Base-by-base conservation (phyloP, 2,329 filamentous ascomycete species). In the Nemania diffusa region DNA sequence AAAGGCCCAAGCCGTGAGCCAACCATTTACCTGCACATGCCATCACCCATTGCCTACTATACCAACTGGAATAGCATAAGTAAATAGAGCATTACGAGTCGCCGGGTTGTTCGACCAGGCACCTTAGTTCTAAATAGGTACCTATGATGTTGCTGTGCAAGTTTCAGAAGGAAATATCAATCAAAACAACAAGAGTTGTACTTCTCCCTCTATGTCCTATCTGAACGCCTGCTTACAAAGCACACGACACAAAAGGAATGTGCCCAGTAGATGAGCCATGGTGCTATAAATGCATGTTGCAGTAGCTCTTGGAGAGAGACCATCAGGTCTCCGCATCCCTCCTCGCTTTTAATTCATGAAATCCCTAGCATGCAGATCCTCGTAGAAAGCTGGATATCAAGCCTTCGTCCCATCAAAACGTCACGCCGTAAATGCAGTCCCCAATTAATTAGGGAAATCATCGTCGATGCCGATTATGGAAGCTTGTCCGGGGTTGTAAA, bases 171-270 rank as follows among this genome's bases (percentile, higher is more conserved):
- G 60, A 40, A 69, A 65, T 69, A 62, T 72, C 66, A 72, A 74
- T 72, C 71, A 69, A 70, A 72, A 72, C 62, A 62, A 65, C 62
- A 62, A 68, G 70, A 59, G 73, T 68, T 73, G 71, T 65, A 72
- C 70, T 53, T 70, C 34, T 73, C 69, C 75, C 73, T 77, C 76
- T 78, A 77, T 75, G 66, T 72, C 74, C 74, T 68, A 72, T 73
- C 71, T 74, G 67, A 78, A 78, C 76, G 76, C 76, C 76, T 75
- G 74, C 73, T 77, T 71, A 67, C 53, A 70, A 71, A 72, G 73
- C 71, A 62, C 65, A 71, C 67, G 66, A 69, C 52, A 68, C 65
- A 69, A 70, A 66, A 62, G 57, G 66, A 64, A 62, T 56, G 58
- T 62, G 67, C 66, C 65, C 65, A 44, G 62, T 48, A 37, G 48